Base-by-base conservation (phyloP, 1,284 basidiomycete genomes). In the Austroboletus novae-zelandiae region DNA sequence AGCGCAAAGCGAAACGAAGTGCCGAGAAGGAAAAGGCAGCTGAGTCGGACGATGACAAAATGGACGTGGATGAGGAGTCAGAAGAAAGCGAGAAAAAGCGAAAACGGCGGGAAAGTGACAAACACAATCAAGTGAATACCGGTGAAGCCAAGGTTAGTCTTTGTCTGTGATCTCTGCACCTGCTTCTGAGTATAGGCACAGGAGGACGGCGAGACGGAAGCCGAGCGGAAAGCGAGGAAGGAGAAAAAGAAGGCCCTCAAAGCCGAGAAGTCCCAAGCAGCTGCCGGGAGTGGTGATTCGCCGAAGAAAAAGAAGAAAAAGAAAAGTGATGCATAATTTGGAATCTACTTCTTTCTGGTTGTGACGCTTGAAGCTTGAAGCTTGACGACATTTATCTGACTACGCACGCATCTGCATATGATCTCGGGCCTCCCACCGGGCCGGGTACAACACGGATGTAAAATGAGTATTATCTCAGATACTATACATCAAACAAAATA, bases 251-350 rank as follows among this genome's bases (percentile, higher is more conserved):
- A 81, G 68, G 85, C 83, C 11, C 77, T 78, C 57, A 86, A 90
- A 67, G 81, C 80, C 7, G 84, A 84, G 63, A 89, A 89, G 27
- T 75, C 78, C 15, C 77, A 77, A n/a, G 74, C 68, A 9, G 72
- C 70, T 5, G 67, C 68, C 23, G 57, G 58, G n/a, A 73, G 71
- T 35, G 74, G 73, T 36, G 84, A 80, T 20, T 77, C 77, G 39
- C 76, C 81, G 54, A 89, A 89, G 71, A 91, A 89, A 73, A 89
- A 88, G 71, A 86, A 83, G 73, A 81, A 81, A 72, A 81, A 80
- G 71, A 87, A 85, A 60, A 74, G 76, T 18, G 78, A 30, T 59
- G 53, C 46, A 53, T 66, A 65, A 52, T 20, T 51, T 32, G 17
- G 14, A 7, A 30, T 30, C 29, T n/a, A 6, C 27, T 8, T 39